phyloP scores from a whole-genome alignment of 2,329 filamentous ascomycete genomes.

The Diplocarpon rosae region DNA sequence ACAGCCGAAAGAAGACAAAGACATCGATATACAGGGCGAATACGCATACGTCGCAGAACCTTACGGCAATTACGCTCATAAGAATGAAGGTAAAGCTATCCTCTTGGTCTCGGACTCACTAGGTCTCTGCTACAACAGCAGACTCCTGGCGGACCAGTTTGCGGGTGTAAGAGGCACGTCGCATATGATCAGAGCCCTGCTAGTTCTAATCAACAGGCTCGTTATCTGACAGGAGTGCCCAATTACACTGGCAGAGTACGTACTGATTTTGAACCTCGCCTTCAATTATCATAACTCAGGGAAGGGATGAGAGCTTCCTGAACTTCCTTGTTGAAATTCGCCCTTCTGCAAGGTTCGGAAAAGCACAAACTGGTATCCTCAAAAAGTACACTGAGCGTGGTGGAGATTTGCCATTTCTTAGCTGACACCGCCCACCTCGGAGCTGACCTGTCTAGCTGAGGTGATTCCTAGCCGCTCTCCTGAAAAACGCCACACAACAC shows the following conservation, averaged over 20 bases:
- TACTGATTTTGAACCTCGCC: too few species aligned
- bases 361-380: too few species aligned
- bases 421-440: too few species aligned
- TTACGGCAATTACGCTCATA: neutral
- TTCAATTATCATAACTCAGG: neutral
- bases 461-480: too few species aligned
- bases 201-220: neutral
- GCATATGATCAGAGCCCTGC: neutral
- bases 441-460: too few species aligned
- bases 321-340: too few species aligned
- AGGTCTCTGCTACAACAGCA: conserved; percentile 2
- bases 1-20: neutral
- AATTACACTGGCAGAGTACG: neutral
- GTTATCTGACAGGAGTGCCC: neutral
- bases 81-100: neutral
- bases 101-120: conserved; percentile 1
- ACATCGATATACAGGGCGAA: neutral
- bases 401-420: too few species aligned
- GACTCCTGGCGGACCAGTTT: conserved; percentile 49
- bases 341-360: too few species aligned
- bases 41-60: neutral
- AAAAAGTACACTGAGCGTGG: too few species aligned
- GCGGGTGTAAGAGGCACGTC: conserved; percentile 39
- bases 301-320: too few species aligned
- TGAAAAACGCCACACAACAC: too few species aligned